Percentiles rank a stretch among this genome's conserved stretches.
These are phyloP conservation scores for Chamaenerion angustifolium DNA, from an alignment of 345 rosid species.

Conservation along the genomic window DNA sequence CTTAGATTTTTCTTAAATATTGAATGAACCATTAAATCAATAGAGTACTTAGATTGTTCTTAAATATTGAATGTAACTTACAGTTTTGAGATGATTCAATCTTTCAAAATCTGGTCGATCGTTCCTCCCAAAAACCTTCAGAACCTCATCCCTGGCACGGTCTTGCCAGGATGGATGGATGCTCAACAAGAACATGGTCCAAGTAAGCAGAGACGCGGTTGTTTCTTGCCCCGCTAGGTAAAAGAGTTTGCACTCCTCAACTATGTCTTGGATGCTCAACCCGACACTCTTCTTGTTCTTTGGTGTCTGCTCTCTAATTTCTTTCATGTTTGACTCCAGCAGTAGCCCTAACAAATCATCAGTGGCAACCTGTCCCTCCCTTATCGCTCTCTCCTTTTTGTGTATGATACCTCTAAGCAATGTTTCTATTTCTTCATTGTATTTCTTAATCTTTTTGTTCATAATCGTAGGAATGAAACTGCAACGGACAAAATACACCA, in stretches of 20 bases:
- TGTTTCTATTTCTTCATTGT: not conserved
- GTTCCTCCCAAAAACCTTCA: conserved; percentile 7
- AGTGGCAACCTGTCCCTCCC: not conserved
- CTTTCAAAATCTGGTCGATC: conserved; percentile 3
- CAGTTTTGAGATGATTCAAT: conserved; percentile 8
- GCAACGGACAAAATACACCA: not conserved
- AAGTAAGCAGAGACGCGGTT: conserved; percentile 7
- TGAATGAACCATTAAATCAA: no score
- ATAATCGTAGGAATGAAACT: conserved; percentile 5
- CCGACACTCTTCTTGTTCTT: conserved; percentile 2
- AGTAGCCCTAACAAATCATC: conserved; percentile 7
- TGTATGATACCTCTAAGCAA: conserved; percentile 1
- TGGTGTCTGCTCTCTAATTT: not conserved
- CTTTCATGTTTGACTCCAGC: conserved; percentile 7
- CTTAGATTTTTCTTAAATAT: not conserved
- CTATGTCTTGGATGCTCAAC: conserved; percentile 8
- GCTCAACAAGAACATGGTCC: conserved; percentile 10
- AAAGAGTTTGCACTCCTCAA: conserved; percentile 12
- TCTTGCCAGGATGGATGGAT: conserved; percentile 9
- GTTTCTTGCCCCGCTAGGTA: conserved; percentile 13
- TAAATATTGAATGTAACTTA: not conserved
- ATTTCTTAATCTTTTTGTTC: conserved; percentile 3
- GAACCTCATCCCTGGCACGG: conserved; percentile 12
- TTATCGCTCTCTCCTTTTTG: conserved; percentile 2
- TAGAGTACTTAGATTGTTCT: not conserved